These are phyloP conservation scores for Crithidia thermophila DNA, from an alignment of 208 protist species.

Conservation along the genomic window DNA sequence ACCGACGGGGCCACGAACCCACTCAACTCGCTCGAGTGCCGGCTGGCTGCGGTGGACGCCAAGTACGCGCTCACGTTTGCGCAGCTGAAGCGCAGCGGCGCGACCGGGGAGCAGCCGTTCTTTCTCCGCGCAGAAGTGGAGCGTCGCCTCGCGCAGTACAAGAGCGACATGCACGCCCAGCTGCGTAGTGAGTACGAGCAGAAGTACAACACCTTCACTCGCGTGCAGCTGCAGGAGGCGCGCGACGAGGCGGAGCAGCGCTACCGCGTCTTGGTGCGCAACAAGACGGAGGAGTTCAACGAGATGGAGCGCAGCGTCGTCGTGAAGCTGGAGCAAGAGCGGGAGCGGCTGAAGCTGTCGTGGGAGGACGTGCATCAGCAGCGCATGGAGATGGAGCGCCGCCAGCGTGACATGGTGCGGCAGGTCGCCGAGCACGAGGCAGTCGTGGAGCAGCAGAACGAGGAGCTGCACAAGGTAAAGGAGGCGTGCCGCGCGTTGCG, in stretches of 20 bases:
- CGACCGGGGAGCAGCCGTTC: conserved; percentile 33
- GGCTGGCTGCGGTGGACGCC: conserved; percentile 85
- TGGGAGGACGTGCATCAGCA: conserved; percentile 73
- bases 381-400: conserved; percentile 57
- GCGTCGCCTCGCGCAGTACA: conserved; percentile 71
- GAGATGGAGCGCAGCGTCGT: conserved; percentile 61
- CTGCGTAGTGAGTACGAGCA: conserved; percentile 78
- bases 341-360: conserved; percentile 50
- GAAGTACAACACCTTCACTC: conserved; percentile 68
- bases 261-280: conserved; percentile 48
- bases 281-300: conserved; percentile 70
- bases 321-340: conserved; percentile 68
- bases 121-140: conserved; percentile 77
- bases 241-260: conserved; percentile 54
- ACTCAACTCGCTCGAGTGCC: conserved; percentile 73
- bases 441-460: conserved; percentile 17
- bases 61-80: conserved; percentile 85
- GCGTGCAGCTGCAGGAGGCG: conserved; percentile 56
- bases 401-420: conserved; percentile 47
- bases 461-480: conserved; percentile 35
- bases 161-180: conserved; percentile 70
- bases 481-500: conserved; percentile 53
- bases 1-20: conserved; percentile 32
- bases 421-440: conserved; percentile 51
- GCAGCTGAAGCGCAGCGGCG: conserved; percentile 42